Percentiles rank a stretch among this genome's conserved stretches.
Evolutionary conservation across 2,329 filamentous ascomycete genomes (phyloP).

Genomic region (Fonsecaea erecta): DNA sequence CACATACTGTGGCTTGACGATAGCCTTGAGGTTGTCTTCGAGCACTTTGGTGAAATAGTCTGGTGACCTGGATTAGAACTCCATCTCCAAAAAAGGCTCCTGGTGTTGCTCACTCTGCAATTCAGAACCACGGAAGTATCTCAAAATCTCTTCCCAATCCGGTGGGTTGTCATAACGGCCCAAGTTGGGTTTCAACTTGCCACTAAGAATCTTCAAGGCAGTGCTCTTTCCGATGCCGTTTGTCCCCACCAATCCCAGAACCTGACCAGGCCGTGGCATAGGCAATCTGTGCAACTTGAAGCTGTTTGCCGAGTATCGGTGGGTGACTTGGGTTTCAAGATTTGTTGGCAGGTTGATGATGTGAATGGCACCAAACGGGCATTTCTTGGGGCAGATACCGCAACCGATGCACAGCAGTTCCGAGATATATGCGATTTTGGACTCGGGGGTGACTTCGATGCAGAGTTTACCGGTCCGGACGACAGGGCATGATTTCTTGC

Average conservation of each 20-base stretch:
- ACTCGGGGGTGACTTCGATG: slow-evolving; percentile 87
- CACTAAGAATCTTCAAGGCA: slow-evolving; percentile 97
- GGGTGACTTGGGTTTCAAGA: slow-evolving; percentile 95
- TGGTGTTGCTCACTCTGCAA: slow-evolving; percentile 76
- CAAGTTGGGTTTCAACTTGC: slow-evolving; percentile 97
- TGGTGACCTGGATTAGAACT: slow-evolving; percentile 44
- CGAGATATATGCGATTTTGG: slow-evolving; percentile 97
- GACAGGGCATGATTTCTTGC: slow-evolving; percentile 97
- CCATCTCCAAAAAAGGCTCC: slow-evolving; percentile 13
- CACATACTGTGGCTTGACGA: slow-evolving; percentile 99
- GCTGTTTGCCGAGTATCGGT: slow-evolving; percentile 98
- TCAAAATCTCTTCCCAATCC: slow-evolving; percentile 98
- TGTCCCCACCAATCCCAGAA: slow-evolving; percentile 93
- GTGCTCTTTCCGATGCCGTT: slow-evolving; percentile 99
- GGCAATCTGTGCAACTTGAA: slow-evolving; percentile 98
- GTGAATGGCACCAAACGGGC: slow-evolving; percentile 96
- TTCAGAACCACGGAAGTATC: slow-evolving; percentile 96
- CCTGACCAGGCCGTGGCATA: slow-evolving; percentile 92
- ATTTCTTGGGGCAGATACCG: slow-evolving; percentile 99
- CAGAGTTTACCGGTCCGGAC: slow-evolving; percentile 96
- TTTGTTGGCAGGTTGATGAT: slow-evolving; percentile 99
- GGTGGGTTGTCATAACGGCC: slow-evolving; percentile 94
- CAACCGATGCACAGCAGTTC: slow-evolving; percentile 96
- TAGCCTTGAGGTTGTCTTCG: slow-evolving; percentile 94
- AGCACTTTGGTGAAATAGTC: slow-evolving; percentile 99